phyloP scores from a whole-genome alignment of 1,139 yeast genomes.

The Kurtzmaniella quercitrusa region DNA sequence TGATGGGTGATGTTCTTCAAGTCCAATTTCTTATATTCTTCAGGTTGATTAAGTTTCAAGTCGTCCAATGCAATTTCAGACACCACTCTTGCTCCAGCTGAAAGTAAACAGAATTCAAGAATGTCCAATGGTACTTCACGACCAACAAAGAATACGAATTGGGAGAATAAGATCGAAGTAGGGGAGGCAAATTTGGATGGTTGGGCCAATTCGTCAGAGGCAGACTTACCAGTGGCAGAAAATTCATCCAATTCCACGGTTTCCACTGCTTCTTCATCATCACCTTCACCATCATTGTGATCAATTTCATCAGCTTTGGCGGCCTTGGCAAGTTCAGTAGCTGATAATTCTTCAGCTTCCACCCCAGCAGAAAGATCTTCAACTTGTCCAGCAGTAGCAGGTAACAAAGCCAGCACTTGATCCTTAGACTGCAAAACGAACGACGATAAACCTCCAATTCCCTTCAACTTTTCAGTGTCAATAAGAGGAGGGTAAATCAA shows the following conservation, averaged over 20 bases:
- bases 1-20: constrained; percentile 82
- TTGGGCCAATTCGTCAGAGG: constrained; percentile 77
- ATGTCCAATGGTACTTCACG: constrained; percentile 95
- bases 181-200: constrained; percentile 65
- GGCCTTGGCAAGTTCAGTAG: constrained; percentile 46
- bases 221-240: constrained; percentile 52
- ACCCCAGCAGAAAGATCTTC: constrained; percentile 15
- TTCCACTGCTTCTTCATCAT: constrained; percentile 41
- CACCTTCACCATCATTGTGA: constrained; percentile 35
- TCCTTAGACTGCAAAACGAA: constrained; percentile 57
- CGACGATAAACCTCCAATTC: constrained; percentile 86
- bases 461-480: constrained; percentile 66
- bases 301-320: constrained; percentile 45
- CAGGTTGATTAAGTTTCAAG: constrained; percentile 41
- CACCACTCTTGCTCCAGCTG: constrained; percentile 83
- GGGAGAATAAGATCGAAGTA: constrained; percentile 61
- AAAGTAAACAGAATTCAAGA: constrained; percentile 78
- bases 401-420: constrained; percentile 38
- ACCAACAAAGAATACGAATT: constrained; percentile 80
- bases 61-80: constrained; percentile 89
- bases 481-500: constrained; percentile 90
- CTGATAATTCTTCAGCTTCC: constrained; percentile 37
- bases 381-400: constrained; percentile 15
- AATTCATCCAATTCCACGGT: constrained; percentile 62
- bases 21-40: constrained; percentile 46